A percentile compares a stretch with the other conserved stretches of the same genome.
Conservation (phyloP, 1,284 basidiomycete species). For the Somion occarium region DNA sequence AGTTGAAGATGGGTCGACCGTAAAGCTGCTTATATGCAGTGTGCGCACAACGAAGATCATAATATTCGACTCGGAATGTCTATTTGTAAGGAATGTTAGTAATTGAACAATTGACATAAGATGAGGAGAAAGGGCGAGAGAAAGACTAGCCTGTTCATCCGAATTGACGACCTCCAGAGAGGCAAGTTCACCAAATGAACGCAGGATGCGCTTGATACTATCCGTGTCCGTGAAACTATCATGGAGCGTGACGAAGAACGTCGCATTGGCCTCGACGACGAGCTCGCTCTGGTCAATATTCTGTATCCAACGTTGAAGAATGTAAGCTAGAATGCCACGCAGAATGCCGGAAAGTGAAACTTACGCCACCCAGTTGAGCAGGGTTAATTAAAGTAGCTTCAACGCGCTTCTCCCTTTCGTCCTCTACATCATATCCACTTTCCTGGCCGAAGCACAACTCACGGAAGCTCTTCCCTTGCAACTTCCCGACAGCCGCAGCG, state of each 20-base stretch:
- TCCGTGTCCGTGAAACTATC: constrained; percentile 16
- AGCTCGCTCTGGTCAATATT: constrained; percentile 35
- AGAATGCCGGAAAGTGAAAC: neutral
- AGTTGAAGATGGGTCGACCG: constrained; percentile 28
- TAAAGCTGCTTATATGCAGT: constrained; percentile 36
- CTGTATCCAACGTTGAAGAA: constrained; percentile 21
- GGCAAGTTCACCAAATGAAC: constrained; percentile 20
- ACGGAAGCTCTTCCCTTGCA: constrained; percentile 16
- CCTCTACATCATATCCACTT: constrained; percentile 13
- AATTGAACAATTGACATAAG: neutral
- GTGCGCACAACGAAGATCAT: constrained; percentile 51
- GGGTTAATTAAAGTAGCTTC: neutral
- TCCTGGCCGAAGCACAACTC: constrained; percentile 11
- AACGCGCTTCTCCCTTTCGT: neutral
- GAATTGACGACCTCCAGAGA: constrained; percentile 6
- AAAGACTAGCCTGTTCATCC: constrained; percentile 18
- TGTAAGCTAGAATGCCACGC: constrained; percentile 5
- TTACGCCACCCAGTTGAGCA: constrained; percentile 10
- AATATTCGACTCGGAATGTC: constrained; percentile 58
- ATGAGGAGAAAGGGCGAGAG: neutral
- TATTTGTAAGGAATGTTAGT: constrained; percentile 16
- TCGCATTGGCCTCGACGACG: constrained; percentile 37
- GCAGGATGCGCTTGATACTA: constrained; percentile 17
- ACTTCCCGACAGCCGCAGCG: constrained; percentile 35
- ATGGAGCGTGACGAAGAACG: constrained; percentile 35